Evolutionary conservation across 768 basidiomycete species (phyloP).

Genomic region (Termitomyces sp.): DNA sequence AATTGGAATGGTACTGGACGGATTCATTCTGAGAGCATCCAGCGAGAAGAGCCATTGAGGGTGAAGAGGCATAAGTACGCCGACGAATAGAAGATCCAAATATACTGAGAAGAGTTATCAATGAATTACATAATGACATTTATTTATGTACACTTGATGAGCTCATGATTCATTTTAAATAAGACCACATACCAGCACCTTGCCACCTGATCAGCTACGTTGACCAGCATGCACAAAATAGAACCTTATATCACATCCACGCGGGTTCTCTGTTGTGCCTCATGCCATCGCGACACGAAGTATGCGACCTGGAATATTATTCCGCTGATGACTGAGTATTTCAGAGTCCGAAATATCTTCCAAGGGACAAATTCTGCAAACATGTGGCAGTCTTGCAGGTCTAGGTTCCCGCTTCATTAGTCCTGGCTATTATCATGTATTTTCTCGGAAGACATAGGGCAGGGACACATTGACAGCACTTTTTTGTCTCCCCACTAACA

Average conservation of each 20-base stretch:
- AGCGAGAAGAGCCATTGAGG: constrained; percentile 75
- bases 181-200: neutral
- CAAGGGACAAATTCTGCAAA: neutral
- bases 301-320: neutral
- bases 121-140: constrained; percentile 3
- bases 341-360: neutral
- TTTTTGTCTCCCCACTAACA: neutral
- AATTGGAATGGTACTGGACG: too few relatives aligned
- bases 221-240: neutral
- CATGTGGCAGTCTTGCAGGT: neutral
- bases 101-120: neutral
- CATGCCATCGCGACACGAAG: neutral
- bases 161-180: neutral
- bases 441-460: neutral
- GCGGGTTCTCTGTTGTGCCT: neutral
- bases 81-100: neutral
- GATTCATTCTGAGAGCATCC: constrained; percentile 54
- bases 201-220: neutral
- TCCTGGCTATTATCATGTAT: neutral
- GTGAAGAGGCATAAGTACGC: constrained; percentile 11
- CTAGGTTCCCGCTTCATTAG: neutral
- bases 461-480: neutral
- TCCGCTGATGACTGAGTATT: neutral
- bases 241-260: neutral
- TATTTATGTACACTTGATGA: neutral